phyloP scores from a whole-genome alignment of 345 rosid species.

The Hibiscus syriacus region DNA sequence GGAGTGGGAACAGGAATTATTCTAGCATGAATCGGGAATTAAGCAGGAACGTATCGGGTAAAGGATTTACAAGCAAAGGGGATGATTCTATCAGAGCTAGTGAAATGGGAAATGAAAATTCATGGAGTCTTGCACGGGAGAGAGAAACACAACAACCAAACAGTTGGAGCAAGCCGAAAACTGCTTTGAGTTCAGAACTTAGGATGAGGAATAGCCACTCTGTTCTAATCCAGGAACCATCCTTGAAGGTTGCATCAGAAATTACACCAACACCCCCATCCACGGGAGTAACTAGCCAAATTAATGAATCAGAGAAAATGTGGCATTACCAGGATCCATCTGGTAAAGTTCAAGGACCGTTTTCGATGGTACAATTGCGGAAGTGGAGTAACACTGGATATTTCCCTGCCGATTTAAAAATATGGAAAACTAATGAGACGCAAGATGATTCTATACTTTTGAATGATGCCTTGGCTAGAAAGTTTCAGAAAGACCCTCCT shows the following conservation, averaged over 20 bases:
- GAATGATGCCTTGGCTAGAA: conserved; percentile 68
- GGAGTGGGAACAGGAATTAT: conserved; percentile 60
- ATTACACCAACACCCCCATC: conserved; percentile 30
- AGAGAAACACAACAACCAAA: conserved; percentile 43
- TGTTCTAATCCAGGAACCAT: conserved; percentile 31
- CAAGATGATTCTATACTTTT: conserved; percentile 67
- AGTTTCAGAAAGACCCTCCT: conserved; percentile 44
- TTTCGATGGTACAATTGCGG: conserved; percentile 85
- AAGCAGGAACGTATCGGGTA: conserved; percentile 55
- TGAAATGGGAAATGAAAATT: conserved; percentile 41
- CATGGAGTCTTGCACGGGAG: conserved; percentile 52
- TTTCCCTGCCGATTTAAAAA: conserved; percentile 75
- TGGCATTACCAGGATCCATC: conserved; percentile 97
- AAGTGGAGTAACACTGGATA: conserved; percentile 94
- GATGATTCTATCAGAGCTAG: conserved; percentile 50
- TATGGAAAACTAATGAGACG: conserved; percentile 67
- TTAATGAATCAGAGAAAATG: conserved; percentile 74
- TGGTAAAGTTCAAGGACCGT: conserved; percentile 94
- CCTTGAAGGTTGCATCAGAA: conserved; percentile 39
- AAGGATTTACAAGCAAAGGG: conserved; percentile 44
- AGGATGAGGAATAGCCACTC: conserved; percentile 30
- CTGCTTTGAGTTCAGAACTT: conserved; percentile 35
- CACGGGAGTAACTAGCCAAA: conserved; percentile 26
- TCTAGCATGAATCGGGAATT: conserved; percentile 48
- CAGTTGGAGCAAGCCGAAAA: conserved; percentile 53